phyloP scores from a whole-genome alignment of 192 early-diverging fungal genomes.

The Geranomyces michiganensis region DNA sequence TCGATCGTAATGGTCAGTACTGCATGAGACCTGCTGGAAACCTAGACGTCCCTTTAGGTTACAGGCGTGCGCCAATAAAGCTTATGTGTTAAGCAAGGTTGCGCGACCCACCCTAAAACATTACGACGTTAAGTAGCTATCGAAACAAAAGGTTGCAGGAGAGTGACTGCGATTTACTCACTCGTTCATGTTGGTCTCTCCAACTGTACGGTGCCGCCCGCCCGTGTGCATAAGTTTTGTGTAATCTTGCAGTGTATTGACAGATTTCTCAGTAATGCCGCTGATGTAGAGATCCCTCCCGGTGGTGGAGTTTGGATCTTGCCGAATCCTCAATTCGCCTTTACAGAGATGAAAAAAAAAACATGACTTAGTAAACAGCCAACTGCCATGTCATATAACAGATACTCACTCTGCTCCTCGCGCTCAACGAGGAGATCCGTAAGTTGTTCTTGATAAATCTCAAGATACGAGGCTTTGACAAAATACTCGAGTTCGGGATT shows the following conservation, averaged over 20 bases:
- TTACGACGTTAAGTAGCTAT: too few species aligned
- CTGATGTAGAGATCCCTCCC: constrained; percentile 52
- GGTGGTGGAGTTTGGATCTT: constrained; percentile 42
- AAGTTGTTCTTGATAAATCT: constrained; percentile 51
- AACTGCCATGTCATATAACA: too few species aligned
- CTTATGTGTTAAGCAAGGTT: not conserved
- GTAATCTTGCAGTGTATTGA: constrained; percentile 37
- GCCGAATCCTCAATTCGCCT: constrained; percentile 47
- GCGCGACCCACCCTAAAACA: not conserved
- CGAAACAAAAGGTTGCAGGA: too few species aligned
- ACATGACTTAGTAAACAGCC: not conserved
- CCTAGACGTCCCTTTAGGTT: too few species aligned
- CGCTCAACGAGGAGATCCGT: constrained; percentile 41
- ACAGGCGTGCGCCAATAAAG: not conserved
- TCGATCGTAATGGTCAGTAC: constrained; percentile 78
- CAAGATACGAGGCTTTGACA: constrained; percentile 47
- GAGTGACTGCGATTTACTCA: too few species aligned
- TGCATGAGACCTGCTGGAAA: constrained; percentile 70
- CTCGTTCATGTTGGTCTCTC: constrained; percentile 57
- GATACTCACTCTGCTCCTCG: constrained; percentile 34
- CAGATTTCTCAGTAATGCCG: constrained; percentile 41
- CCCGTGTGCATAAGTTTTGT: constrained; percentile 40
- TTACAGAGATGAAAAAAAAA: not conserved
- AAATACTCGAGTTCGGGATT: constrained; percentile 47
- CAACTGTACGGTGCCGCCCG: constrained; percentile 36